These are phyloP conservation scores for Starmerella sirachaensis DNA, from an alignment of 805 yeast genomes.

Conservation along the genomic window DNA sequence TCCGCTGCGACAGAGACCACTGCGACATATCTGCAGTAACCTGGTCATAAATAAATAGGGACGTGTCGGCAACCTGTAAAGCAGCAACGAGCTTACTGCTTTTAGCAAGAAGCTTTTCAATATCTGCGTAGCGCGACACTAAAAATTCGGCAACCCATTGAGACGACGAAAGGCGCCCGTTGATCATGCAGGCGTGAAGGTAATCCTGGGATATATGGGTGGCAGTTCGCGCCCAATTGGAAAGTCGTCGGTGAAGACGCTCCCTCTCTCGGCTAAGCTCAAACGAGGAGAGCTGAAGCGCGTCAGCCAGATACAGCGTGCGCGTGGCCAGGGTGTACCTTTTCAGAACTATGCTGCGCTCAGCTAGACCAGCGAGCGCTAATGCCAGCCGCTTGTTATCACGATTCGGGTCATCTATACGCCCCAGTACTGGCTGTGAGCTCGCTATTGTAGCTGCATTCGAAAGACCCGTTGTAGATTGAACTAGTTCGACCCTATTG, in stretches of 20 bases:
- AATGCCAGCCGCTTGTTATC: background rate
- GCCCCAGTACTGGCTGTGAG: no score
- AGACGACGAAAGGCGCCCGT: conserved; percentile 12
- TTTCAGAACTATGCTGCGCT: conserved; percentile 8
- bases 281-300: background rate
- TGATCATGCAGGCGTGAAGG: conserved; percentile 21
- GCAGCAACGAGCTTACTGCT: conserved; percentile 4
- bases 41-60: conserved; percentile 15
- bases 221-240: conserved; percentile 8
- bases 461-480: no score
- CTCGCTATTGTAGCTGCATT: no score
- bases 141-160: conserved; percentile 14
- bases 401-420: no score
- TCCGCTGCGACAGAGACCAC: conserved; percentile 11
- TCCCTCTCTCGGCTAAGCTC: background rate
- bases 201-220: conserved; percentile 14
- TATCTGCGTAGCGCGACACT: conserved; percentile 4
- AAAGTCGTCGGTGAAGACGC: conserved; percentile 6
- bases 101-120: conserved; percentile 5
- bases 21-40: conserved; percentile 13
- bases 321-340: conserved; percentile 12
- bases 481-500: background rate
- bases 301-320: conserved; percentile 8
- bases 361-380: conserved; percentile 4
- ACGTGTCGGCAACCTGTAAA: conserved; percentile 15